These are phyloP conservation scores for Pilaira anomala DNA, from an alignment of 192 early-diverging fungal genomes.

Conservation along the genomic window DNA sequence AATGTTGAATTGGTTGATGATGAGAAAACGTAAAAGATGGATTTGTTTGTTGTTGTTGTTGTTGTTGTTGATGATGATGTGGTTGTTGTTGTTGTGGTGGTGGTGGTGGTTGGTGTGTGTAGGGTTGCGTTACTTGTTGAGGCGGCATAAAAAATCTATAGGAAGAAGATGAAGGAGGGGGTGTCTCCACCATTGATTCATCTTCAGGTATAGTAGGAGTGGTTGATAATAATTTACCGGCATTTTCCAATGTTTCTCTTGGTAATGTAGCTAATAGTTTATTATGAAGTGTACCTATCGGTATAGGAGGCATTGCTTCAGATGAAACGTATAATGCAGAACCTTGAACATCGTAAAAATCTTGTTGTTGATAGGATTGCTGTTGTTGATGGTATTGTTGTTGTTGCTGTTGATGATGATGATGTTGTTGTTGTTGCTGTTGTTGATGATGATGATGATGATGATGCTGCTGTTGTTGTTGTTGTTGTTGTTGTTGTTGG, in stretches of 20 bases:
- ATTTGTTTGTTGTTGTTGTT: background rate
- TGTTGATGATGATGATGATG: background rate
- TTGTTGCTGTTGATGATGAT: conserved; percentile 8
- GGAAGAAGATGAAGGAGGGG: too few relatives aligned
- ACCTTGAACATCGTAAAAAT: background rate
- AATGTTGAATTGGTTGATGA: background rate
- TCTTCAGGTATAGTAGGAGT: too few relatives aligned
- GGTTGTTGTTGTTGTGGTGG: conserved; percentile 4
- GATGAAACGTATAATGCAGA: conserved; percentile 24
- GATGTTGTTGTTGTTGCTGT: background rate
- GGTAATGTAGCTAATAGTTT: conserved; percentile 22
- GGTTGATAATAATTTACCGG: conserved; percentile 8
- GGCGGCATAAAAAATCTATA: too few relatives aligned
- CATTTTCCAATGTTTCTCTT: conserved; percentile 14
- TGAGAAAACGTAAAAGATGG: background rate
- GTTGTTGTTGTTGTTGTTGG: too few relatives aligned
- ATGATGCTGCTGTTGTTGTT: background rate
- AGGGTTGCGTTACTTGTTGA: background rate
- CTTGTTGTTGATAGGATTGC: conserved; percentile 8
- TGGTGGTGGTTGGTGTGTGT: conserved; percentile 3
- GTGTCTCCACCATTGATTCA: too few relatives aligned
- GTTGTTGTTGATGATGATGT: background rate
- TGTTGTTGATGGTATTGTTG: background rate
- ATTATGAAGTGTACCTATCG: conserved; percentile 19
- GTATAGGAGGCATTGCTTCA: conserved; percentile 23